phyloP scores from a whole-genome alignment of 2,329 filamentous ascomycete species.

The Pseudogymnoascus sp. region DNA sequence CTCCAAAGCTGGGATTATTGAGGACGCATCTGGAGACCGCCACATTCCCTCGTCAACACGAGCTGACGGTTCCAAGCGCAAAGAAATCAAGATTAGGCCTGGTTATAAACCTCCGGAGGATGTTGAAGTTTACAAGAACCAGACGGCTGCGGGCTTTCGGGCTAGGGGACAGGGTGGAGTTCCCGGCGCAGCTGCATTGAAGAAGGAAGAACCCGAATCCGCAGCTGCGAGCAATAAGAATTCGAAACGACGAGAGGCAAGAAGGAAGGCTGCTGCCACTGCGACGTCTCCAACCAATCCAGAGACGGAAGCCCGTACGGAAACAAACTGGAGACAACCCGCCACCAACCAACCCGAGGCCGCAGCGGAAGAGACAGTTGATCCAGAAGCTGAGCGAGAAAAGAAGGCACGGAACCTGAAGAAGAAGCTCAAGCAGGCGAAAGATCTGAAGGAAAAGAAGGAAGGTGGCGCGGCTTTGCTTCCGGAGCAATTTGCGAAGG shows the following conservation, averaged over 20 bases:
- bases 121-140: slow-evolving; percentile 92
- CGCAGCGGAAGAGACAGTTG: slow-evolving; percentile 42
- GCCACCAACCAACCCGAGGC: slow-evolving; percentile 23
- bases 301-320: slow-evolving; percentile 34
- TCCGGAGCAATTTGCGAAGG: slow-evolving; percentile 93
- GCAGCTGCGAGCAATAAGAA: slow-evolving; percentile 70
- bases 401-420: slow-evolving; percentile 88
- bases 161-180: slow-evolving; percentile 65
- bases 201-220: slow-evolving; percentile 41
- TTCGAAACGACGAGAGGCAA: slow-evolving; percentile 67
- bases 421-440: slow-evolving; percentile 93
- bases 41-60: slow-evolving; percentile 84
- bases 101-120: slow-evolving; percentile 94
- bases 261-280: slow-evolving; percentile 47
- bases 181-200: slow-evolving; percentile 62
- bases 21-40: slow-evolving; percentile 69
- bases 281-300: slow-evolving; percentile 35
- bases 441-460: slow-evolving; percentile 85
- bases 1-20: slow-evolving; percentile 66
- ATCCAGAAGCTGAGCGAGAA: slow-evolving; percentile 72
- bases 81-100: slow-evolving; percentile 87
- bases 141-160: slow-evolving; percentile 78
- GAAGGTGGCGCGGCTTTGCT: slow-evolving; percentile 76
- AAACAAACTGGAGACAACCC: slow-evolving; percentile 16
- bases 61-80: slow-evolving; percentile 83